phyloP scores from a whole-genome alignment of 495 filamentous ascomycete species.

The Lasiosphaeris hirsuta region DNA sequence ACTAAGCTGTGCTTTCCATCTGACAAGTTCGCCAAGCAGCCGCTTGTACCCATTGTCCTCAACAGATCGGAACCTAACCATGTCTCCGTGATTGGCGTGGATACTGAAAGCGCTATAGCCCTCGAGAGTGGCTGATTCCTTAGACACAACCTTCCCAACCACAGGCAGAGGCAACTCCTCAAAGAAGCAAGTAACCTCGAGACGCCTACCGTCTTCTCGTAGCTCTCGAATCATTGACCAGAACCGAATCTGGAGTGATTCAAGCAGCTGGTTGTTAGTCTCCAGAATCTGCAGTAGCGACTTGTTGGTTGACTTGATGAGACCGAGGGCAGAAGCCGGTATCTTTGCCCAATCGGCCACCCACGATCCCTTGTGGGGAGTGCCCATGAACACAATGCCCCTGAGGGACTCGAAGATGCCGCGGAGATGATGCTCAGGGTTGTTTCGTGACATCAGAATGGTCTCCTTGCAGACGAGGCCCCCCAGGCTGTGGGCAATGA shows the following conservation, averaged over 20 bases:
- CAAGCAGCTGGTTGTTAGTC: conserved; percentile 20
- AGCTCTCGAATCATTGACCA: conserved; percentile 25
- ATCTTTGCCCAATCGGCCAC: conserved; percentile 26
- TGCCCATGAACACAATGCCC: conserved; percentile 43
- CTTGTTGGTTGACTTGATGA: conserved; percentile 21
- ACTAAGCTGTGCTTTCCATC: conserved; percentile 5
- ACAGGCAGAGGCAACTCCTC: conserved; percentile 18
- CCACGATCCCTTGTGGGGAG: conserved; percentile 35
- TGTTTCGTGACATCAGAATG: conserved; percentile 10
- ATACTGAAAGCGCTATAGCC: conserved; percentile 32
- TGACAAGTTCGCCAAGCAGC: conserved; percentile 6
- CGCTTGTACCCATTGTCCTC: conserved; percentile 12
- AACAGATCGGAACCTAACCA: conserved; percentile 32
- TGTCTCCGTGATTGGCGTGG: conserved; percentile 39
- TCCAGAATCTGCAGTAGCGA: conserved; percentile 17
- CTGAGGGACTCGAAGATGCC: conserved; percentile 25
- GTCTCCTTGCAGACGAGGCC: conserved; percentile 41
- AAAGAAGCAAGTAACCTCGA: conserved; percentile 30
- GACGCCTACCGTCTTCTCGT: conserved; percentile 1
- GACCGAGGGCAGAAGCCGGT: conserved; percentile 6
- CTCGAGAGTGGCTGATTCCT: conserved; percentile 34
- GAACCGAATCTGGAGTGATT: conserved; percentile 32
- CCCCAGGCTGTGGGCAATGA: conserved; percentile 34
- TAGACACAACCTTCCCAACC: conserved; percentile 26
- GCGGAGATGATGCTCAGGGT: conserved; percentile 19